Base-by-base conservation (phyloP, 139 green algal genomes). In the Ettlia oleoabundans region DNA sequence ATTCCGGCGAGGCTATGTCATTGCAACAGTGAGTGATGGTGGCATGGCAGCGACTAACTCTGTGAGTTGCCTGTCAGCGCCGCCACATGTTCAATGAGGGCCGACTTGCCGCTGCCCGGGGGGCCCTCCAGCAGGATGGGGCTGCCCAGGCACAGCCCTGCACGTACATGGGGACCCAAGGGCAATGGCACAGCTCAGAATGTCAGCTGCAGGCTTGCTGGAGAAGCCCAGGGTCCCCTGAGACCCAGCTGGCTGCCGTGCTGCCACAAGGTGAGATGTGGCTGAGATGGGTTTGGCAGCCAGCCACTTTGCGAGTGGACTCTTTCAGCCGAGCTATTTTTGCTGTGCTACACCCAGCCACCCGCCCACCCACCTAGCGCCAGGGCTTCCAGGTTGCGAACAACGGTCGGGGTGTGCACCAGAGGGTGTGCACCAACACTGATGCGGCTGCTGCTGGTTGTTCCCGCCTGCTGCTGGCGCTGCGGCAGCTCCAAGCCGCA, bases 121-220 rank as follows among this genome's bases (percentile, higher is more conserved):
- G 95, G 95, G 0, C 96, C 96, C 76, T 98, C 92, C 68, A 99
- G 85, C 58, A 99, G 90, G 63, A 99, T 82, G 22, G 96, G 93
- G 52, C 84, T 84, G 26, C 84, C 80, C 51, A 92, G 89, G 84
- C 89, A 96, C 37, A 99, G 86, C 37, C 91, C 73, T 80, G 53
- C 73, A 58, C 10, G n/a, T n/a, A n/a, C n/a, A n/a, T n/a, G n/a
- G n/a, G n/a, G n/a, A n/a, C n/a, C n/a, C n/a, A n/a, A n/a, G n/a
- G n/a, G n/a, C n/a, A n/a, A n/a, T n/a, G n/a, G n/a, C n/a, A n/a
- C n/a, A n/a, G n/a, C n/a, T 65, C 15, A 9, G 15, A 22, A 15
- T 22, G 15, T 5, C 15, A 65, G 55, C 55, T 65, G 55, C 55
- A 65, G 47, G 47, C 47, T 58, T 10, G 10, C 47, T n/a, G n/a